Percentiles rank a stretch among this genome's conserved stretches.
These are phyloP conservation scores for Fusarium sp. DNA, from an alignment of 2,329 filamentous ascomycete genomes.

Conservation along the genomic window DNA sequence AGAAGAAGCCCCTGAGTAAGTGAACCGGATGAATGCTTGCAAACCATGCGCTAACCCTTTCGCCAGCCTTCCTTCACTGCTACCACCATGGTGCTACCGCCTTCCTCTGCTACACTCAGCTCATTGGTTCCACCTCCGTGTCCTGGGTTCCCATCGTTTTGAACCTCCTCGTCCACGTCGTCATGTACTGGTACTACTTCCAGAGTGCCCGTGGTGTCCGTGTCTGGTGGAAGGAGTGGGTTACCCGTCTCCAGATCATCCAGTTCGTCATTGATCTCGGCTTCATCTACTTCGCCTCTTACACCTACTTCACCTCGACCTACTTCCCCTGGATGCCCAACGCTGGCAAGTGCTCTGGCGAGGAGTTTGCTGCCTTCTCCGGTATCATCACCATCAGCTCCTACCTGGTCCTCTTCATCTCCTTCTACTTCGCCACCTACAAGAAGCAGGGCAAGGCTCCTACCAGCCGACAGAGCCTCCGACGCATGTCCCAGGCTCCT, in stretches of 20 bases:
- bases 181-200: slow-evolving; percentile 99
- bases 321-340: slow-evolving; percentile 91
- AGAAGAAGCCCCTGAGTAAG: slow-evolving; percentile 93
- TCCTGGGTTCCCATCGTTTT: slow-evolving; percentile 95
- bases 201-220: slow-evolving; percentile 94
- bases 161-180: slow-evolving; percentile 93
- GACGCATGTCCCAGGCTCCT: slow-evolving; percentile 72
- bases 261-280: slow-evolving; percentile 98
- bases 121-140: slow-evolving; percentile 90
- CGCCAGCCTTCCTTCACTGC: slow-evolving; percentile 91
- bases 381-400: slow-evolving; percentile 93
- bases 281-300: slow-evolving; percentile 99
- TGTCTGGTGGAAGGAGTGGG: slow-evolving; percentile 99
- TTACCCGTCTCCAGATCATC: slow-evolving; percentile 95
- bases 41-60: slow-evolving; percentile 45
- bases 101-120: slow-evolving; percentile 96
- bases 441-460: slow-evolving; percentile 83
- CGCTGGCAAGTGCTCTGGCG: slow-evolving; percentile 86
- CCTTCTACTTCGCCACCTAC: slow-evolving; percentile 98
- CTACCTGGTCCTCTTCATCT: slow-evolving; percentile 98
- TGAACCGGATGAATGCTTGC: neutral
- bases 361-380: slow-evolving; percentile 95
- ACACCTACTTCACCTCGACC: slow-evolving; percentile 94
- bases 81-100: slow-evolving; percentile 98
- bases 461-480: slow-evolving; percentile 82